A percentile compares a stretch with the other conserved stretches of the same genome.
These are phyloP conservation scores for Coemansia sp. DNA, from an alignment of 192 early-diverging fungal genomes.

Conservation along the genomic window DNA sequence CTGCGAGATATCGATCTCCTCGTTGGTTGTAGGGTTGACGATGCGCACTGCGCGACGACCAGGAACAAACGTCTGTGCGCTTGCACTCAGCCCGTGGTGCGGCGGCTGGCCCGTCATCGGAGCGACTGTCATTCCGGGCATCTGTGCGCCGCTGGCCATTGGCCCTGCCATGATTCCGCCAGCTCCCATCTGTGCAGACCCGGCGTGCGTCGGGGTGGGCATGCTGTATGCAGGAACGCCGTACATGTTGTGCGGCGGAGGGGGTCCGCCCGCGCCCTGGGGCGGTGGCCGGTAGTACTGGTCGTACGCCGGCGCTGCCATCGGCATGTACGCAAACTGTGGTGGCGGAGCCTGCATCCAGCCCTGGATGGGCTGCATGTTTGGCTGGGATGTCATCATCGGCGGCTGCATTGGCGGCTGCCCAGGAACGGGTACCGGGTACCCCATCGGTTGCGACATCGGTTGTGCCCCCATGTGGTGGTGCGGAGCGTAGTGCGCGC, in stretches of 20 bases:
- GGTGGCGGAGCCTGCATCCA: slow-evolving; percentile 46
- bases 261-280: slow-evolving; percentile 30
- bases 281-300: slow-evolving; percentile 44
- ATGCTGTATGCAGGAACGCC: slow-evolving; percentile 42
- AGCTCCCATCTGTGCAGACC: slow-evolving; percentile 32
- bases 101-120: slow-evolving; percentile 40
- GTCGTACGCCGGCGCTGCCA: slow-evolving; percentile 40
- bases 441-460: slow-evolving; percentile 49
- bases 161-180: slow-evolving; percentile 32
- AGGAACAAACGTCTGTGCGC: slow-evolving; percentile 41
- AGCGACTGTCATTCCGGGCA: slow-evolving; percentile 46
- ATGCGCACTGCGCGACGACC: slow-evolving; percentile 63
- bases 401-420: slow-evolving; percentile 46
- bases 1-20: slow-evolving; percentile 63
- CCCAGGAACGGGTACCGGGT: slow-evolving; percentile 37
- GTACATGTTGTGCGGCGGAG: slow-evolving; percentile 41
- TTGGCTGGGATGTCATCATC: slow-evolving; percentile 52
- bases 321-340: slow-evolving; percentile 50
- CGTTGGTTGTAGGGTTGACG: slow-evolving; percentile 71
- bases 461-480: slow-evolving; percentile 43
- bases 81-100: slow-evolving; percentile 38
- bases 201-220: slow-evolving; percentile 35
- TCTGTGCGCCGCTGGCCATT: slow-evolving; percentile 34
- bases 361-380: slow-evolving; percentile 50
- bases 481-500: slow-evolving; percentile 41